A percentile compares a stretch with the other conserved stretches of the same genome.
These are phyloP conservation scores for Naganishia cerealis DNA, from an alignment of 1,284 basidiomycete genomes.

Conservation along the genomic window DNA sequence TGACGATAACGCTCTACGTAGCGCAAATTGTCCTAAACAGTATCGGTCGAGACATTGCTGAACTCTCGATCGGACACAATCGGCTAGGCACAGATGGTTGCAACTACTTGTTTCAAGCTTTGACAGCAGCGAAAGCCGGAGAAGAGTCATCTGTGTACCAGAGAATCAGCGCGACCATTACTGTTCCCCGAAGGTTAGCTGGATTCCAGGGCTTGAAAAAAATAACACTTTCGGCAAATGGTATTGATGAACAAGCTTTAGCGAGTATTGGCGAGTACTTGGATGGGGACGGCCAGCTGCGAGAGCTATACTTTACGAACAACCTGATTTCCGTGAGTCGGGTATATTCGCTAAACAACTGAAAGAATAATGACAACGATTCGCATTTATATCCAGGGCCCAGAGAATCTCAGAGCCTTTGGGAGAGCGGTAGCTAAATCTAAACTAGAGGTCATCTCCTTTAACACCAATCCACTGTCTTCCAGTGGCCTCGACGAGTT, in stretches of 20 bases:
- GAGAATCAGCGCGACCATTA: slow-evolving; percentile 2
- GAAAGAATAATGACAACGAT: background rate
- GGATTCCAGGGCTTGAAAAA: slow-evolving; percentile 14
- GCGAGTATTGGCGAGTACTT: slow-evolving; percentile 14
- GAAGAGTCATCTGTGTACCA: slow-evolving; percentile 7
- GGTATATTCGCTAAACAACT: background rate
- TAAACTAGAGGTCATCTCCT: slow-evolving; percentile 18
- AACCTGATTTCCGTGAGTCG: slow-evolving; percentile 25
- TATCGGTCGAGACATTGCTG: slow-evolving; percentile 20
- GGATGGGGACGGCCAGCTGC: slow-evolving; percentile 11
- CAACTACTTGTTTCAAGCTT: slow-evolving; percentile 19
- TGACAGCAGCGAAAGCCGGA: slow-evolving; percentile 15
- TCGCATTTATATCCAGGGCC: background rate
- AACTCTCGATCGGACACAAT: slow-evolving; percentile 23
- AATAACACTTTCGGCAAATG: slow-evolving; percentile 23
- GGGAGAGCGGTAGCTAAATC: slow-evolving; percentile 8
- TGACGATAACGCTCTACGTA: background rate
- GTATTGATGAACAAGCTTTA: slow-evolving; percentile 15
- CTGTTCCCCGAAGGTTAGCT: slow-evolving; percentile 6
- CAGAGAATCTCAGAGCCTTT: slow-evolving; percentile 9
- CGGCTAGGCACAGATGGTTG: slow-evolving; percentile 18
- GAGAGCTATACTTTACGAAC: slow-evolving; percentile 27
- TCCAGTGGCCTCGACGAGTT: slow-evolving; percentile 16
- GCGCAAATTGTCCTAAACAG: slow-evolving; percentile 22
- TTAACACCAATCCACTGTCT: slow-evolving; percentile 22